Conservation (phyloP, 306 rosid genomes). For the Medicago arabica region DNA sequence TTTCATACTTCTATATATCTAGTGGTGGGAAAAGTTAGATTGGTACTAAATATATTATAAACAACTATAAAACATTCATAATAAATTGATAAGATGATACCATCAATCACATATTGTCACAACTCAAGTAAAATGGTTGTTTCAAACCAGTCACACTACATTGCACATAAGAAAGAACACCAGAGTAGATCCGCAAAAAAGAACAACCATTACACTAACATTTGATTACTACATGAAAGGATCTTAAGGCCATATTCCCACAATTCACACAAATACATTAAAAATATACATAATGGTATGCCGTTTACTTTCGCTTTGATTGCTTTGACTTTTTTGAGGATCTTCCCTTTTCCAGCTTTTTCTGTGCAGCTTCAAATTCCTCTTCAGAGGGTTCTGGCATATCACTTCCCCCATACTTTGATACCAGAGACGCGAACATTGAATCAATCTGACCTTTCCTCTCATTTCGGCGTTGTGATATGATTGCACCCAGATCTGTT, state of each 20-base stretch:
- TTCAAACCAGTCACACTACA: conserved; percentile 25
- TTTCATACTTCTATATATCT: background rate
- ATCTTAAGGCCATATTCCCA: conserved; percentile 11
- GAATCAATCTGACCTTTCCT: conserved; percentile 77
- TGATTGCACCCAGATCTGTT: conserved; percentile 63
- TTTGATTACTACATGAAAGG: conserved; percentile 22
- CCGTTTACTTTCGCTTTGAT: conserved; percentile 64
- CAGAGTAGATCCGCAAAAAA: conserved; percentile 1
- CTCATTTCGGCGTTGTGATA: conserved; percentile 64
- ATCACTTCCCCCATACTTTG: conserved; percentile 72
- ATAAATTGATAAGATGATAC: conserved; percentile 12
- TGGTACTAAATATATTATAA: background rate
- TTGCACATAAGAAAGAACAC: conserved; percentile 32
- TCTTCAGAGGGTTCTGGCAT: conserved; percentile 79
- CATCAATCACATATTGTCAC: conserved; percentile 9
- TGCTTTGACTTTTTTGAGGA: conserved; percentile 66
- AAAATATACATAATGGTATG: conserved; percentile 6
- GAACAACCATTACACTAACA: conserved; percentile 9
- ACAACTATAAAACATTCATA: background rate
- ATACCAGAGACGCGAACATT: conserved; percentile 74
- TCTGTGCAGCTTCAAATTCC: conserved; percentile 80
- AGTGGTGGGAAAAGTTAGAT: background rate
- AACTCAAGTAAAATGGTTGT: conserved; percentile 26
- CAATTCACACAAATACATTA: conserved; percentile 18
- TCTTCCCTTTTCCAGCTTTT: conserved; percentile 68